phyloP scores from a whole-genome alignment of 2,329 filamentous ascomycete genomes.

The Diaporthe batatas region DNA sequence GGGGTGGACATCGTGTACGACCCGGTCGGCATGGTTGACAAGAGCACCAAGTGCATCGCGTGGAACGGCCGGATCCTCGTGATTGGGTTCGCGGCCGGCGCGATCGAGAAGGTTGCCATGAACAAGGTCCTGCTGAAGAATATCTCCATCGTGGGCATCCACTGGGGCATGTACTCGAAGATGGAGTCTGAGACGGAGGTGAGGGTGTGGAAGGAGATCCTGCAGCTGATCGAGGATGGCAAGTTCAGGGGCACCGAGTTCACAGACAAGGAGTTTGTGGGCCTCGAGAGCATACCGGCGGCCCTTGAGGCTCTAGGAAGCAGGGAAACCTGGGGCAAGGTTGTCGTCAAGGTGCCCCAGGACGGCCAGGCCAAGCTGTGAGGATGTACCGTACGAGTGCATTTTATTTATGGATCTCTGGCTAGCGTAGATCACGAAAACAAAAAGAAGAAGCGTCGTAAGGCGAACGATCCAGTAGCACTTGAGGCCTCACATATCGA shows the following conservation, averaged over 20 bases:
- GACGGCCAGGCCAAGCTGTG: slow-evolving; percentile 70
- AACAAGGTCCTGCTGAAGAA: slow-evolving; percentile 96
- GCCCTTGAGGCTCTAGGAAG: slow-evolving; percentile 83
- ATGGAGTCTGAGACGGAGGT: slow-evolving; percentile 79
- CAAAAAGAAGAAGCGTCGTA: background rate
- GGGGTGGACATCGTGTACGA: slow-evolving; percentile 96
- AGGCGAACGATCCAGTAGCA: background rate
- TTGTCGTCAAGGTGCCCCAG: slow-evolving; percentile 87
- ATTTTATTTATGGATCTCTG: background rate
- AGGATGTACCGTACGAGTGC: background rate
- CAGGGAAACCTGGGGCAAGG: slow-evolving; percentile 94
- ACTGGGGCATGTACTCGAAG: slow-evolving; percentile 88
- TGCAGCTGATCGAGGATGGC: slow-evolving; percentile 79
- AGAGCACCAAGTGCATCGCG: slow-evolving; percentile 89
- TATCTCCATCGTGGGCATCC: slow-evolving; percentile 87
- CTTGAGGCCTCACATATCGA: background rate
- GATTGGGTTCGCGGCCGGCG: slow-evolving; percentile 88
- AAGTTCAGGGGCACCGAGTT: slow-evolving; percentile 88
- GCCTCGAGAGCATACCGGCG: slow-evolving; percentile 81
- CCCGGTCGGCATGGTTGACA: slow-evolving; percentile 89
- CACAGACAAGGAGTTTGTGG: slow-evolving; percentile 83
- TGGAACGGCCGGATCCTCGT: slow-evolving; percentile 93
- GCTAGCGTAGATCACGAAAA: background rate
- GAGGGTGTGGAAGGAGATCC: slow-evolving; percentile 85
- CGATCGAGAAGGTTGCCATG: slow-evolving; percentile 91